These are phyloP conservation scores for Moelleriella libera DNA, from an alignment of 2,329 filamentous ascomycete genomes.

Conservation along the genomic window DNA sequence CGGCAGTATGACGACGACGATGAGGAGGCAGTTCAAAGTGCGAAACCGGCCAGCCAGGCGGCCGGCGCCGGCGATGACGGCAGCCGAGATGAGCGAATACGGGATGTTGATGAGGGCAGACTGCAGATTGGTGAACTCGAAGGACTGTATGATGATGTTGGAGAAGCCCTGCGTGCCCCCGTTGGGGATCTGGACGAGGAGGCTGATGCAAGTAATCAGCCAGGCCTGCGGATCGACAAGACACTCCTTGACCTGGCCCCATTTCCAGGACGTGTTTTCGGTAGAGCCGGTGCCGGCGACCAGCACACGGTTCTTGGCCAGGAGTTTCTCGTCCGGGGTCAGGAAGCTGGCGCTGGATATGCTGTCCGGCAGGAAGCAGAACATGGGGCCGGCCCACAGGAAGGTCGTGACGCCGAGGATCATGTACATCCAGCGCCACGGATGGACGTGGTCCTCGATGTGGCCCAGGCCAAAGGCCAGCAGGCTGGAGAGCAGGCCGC, in stretches of 20 bases:
- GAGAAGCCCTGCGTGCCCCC: conserved; percentile 46
- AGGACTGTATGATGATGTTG: conserved; percentile 40
- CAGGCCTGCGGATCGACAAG: conserved; percentile 45
- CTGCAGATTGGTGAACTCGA: conserved; percentile 39
- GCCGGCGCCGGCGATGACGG: conserved; percentile 31
- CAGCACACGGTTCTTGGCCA: conserved; percentile 30
- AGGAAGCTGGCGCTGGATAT: conserved; percentile 45
- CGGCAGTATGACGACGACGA: conserved; percentile 33
- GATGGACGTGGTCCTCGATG: conserved; percentile 26
- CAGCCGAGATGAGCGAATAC: conserved; percentile 36
- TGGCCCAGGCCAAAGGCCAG: conserved; percentile 43
- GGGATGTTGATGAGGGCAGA: conserved; percentile 44
- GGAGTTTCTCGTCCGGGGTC: conserved; percentile 32
- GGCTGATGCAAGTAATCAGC: conserved; percentile 38
- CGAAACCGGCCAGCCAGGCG: conserved; percentile 36
- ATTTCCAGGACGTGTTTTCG: conserved; percentile 31
- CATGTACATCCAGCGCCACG: conserved; percentile 46
- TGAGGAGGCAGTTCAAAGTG: conserved; percentile 35
- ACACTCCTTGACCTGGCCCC: conserved; percentile 38
- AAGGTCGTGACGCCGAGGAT: conserved; percentile 36
- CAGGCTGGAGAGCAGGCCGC: conserved; percentile 31
- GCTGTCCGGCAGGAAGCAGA: conserved; percentile 33
- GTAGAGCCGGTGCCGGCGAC: conserved; percentile 37
- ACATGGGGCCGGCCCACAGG: conserved; percentile 33
- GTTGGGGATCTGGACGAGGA: conserved; percentile 45